phyloP scores from a whole-genome alignment of 257 asterid genomes.

The Jaltomata sinuosa region DNA sequence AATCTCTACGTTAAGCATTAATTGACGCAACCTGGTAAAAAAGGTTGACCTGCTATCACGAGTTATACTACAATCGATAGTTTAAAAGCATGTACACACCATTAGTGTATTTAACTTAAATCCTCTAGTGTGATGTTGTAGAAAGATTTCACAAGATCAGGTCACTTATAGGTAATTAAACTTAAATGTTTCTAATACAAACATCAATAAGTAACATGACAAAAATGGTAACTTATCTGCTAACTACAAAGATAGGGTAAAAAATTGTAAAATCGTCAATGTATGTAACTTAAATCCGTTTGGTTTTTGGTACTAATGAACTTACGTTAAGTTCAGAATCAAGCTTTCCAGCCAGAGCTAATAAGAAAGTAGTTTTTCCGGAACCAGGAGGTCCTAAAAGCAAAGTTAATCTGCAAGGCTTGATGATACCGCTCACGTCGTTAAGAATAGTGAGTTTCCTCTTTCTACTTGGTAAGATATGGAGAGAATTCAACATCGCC shows the following conservation, averaged over 20 bases:
- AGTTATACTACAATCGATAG: not conserved
- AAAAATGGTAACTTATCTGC: not conserved
- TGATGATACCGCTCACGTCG: constrained; percentile 54
- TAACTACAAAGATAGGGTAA: not conserved
- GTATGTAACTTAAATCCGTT: not conserved
- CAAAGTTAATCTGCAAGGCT: constrained; percentile 35
- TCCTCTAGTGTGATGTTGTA: no score
- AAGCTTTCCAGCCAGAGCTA: constrained; percentile 67
- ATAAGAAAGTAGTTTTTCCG: constrained; percentile 20
- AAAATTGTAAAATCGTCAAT: no score
- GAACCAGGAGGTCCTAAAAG: constrained; percentile 1
- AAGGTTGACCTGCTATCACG: not conserved
- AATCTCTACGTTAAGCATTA: not conserved
- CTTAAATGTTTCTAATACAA: not conserved
- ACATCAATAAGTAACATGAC: not conserved
- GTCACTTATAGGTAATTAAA: not conserved
- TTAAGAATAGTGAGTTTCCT: constrained; percentile 6
- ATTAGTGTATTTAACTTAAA: no score
- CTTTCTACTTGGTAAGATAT: not conserved
- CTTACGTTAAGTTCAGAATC: constrained; percentile 37
- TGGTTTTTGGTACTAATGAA: not conserved
- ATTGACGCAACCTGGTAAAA: not conserved
- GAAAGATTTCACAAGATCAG: not conserved
- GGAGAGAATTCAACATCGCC: not conserved
- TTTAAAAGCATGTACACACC: not conserved